These are phyloP conservation scores for Phytophthora cactorum DNA, from an alignment of 352 stramenopile species.

Conservation along the genomic window DNA sequence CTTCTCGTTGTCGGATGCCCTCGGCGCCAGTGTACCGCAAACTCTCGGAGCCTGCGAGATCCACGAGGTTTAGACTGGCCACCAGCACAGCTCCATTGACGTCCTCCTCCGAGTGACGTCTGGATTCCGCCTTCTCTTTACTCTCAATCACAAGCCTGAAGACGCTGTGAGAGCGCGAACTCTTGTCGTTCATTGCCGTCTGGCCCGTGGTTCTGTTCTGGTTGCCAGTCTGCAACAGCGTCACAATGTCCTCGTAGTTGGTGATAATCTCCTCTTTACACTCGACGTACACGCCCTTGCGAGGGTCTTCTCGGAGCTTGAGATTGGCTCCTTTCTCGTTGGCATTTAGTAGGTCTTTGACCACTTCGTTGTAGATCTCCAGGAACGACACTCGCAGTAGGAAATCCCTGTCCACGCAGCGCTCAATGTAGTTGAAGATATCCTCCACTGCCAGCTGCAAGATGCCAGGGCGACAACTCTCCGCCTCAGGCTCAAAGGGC, in stretches of 20 bases:
- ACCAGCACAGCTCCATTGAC: slow-evolving; percentile 90
- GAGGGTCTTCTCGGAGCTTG: slow-evolving; percentile 94
- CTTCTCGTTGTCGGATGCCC: slow-evolving; percentile 95
- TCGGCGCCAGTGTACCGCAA: slow-evolving; percentile 95
- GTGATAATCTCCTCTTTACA: slow-evolving; percentile 95
- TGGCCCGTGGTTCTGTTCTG: slow-evolving; percentile 64
- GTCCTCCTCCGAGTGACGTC: slow-evolving; percentile 70
- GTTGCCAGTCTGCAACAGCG: slow-evolving; percentile 71
- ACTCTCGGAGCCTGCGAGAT: slow-evolving; percentile 98
- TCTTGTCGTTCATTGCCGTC: slow-evolving; percentile 86
- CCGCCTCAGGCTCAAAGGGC: slow-evolving; percentile 24
- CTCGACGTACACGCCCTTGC: slow-evolving; percentile 97
- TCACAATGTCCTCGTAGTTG: slow-evolving; percentile 65
- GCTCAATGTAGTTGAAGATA: slow-evolving; percentile 92
- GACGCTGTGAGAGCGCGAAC: slow-evolving; percentile 82
- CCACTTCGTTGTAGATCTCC: slow-evolving; percentile 99
- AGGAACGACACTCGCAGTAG: slow-evolving; percentile 97
- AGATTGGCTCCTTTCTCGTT: slow-evolving; percentile 57
- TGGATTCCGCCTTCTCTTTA: slow-evolving; percentile 59
- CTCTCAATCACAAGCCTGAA: slow-evolving; percentile 87
- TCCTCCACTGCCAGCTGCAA: slow-evolving; percentile 94
- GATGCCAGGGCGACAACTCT: slow-evolving; percentile 47
- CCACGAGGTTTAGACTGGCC: slow-evolving; percentile 96
- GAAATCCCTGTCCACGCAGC: slow-evolving; percentile 91
- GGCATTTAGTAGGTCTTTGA: slow-evolving; percentile 94